These are phyloP conservation scores for Chlorella vulgaris DNA, from an alignment of 139 green algal species.

Conservation along the genomic window DNA sequence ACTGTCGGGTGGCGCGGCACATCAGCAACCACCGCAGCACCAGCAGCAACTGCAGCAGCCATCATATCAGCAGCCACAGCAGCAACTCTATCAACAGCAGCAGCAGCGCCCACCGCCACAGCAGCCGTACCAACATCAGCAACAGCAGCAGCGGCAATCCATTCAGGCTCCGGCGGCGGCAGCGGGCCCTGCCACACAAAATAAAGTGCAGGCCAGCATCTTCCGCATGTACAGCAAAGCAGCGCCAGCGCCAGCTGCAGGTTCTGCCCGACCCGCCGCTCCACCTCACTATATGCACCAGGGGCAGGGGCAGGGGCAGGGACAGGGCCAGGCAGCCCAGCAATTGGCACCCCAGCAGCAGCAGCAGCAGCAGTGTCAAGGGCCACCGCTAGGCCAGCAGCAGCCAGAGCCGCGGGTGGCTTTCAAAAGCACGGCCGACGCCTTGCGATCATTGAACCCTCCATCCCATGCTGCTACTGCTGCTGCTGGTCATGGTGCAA, in stretches of 20 bases:
- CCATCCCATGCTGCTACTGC: not conserved
- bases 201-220: not conserved
- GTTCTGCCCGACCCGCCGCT: no score
- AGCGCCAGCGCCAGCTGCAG: not conserved
- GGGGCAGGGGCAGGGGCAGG: not conserved
- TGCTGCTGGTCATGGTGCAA: not conserved
- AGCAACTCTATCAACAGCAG: conserved; percentile 3
- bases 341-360: conserved; percentile 2
- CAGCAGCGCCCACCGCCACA: not conserved
- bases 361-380: not conserved
- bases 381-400: not conserved
- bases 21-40: conserved; percentile 7
- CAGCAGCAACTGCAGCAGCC: conserved; percentile 1
- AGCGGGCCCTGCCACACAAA: no score
- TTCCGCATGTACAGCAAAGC: not conserved
- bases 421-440: conserved; percentile 10
- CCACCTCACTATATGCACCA: not conserved
- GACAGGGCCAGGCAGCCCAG: not conserved
- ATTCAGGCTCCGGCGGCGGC: no score
- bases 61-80: not conserved
- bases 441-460: not conserved
- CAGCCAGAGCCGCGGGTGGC: not conserved
- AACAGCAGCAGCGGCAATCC: no score
- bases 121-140: not conserved
- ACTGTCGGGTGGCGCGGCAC: not conserved